Evolutionary conservation across 2,329 filamentous ascomycete species (phyloP).

Genomic region (Blastomyces percursus): DNA sequence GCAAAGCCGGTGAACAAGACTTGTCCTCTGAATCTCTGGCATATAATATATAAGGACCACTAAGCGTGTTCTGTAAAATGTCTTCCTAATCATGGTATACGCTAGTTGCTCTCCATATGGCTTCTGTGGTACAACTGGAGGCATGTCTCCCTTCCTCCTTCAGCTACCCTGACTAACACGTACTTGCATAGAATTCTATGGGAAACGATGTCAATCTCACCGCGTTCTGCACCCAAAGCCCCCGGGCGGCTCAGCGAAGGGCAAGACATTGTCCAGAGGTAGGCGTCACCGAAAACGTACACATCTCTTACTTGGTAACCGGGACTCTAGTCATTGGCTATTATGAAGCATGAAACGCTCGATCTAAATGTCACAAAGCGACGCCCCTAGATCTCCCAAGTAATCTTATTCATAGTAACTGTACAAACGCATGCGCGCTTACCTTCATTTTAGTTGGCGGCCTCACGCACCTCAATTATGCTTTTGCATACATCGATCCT

Average conservation of each 20-base stretch:
- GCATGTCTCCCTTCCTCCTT: background rate
- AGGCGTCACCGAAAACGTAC: background rate
- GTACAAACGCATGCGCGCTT: conserved; percentile 11
- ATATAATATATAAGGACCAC: conserved; percentile 11
- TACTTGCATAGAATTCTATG: conserved; percentile 18
- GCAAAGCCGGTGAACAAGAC: conserved; percentile 11
- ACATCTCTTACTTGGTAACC: background rate
- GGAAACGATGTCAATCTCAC: conserved; percentile 5
- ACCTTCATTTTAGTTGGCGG: conserved; percentile 2
- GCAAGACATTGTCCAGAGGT: background rate
- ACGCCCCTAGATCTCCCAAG: conserved; percentile 7
- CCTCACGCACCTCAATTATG: conserved; percentile 25
- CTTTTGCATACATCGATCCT: conserved; percentile 36
- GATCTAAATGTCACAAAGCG: conserved; percentile 13
- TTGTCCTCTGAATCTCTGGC: conserved; percentile 20
- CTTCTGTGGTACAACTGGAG: conserved; percentile 22
- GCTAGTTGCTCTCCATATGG: conserved; percentile 28
- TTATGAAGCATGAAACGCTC: conserved; percentile 24
- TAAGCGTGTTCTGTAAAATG: conserved; percentile 21
- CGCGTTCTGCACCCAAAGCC: conserved; percentile 6
- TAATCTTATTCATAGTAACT: background rate
- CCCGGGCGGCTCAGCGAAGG: background rate
- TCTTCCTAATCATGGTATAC: background rate
- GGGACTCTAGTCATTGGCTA: conserved; percentile 22
- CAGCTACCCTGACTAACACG: background rate